Evolutionary conservation across 1,284 basidiomycete genomes (phyloP), one percentile per base, ranked within the genome.

Genomic region (Cutaneotrichosporon sp.): DNA sequence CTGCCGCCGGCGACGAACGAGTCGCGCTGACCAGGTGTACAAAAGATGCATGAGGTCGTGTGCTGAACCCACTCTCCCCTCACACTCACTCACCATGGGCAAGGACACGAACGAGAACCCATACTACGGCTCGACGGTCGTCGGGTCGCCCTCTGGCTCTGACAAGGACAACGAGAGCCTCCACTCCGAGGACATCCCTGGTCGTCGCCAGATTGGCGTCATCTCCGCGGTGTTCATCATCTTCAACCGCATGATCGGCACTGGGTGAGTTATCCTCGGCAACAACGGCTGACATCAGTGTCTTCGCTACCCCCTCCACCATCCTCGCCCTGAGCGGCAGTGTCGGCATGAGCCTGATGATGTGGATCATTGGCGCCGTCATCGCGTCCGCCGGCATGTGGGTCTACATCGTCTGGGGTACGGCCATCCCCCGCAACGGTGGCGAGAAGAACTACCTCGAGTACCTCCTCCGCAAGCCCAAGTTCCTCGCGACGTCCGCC

Each of bases 291-390:
- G 38, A 50, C 46, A 10, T 13, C 24, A 54, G 64, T 43, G 58
- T 67, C n/a, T 67, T 67, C 27, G 64, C 63, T 0, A 67, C 66
- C 7, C 63, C 63, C 1, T 50, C 47, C 1, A 51, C 56, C 31
- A 62, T 67, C 29, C 57, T 65, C 25, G 53, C 45, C 20, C 47
- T 60, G 20, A 59, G 59, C 22, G 66, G 66, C 7, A 58, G 55
- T 24, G 63, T 65, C n/a, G 66, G 66, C 55, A 51, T 63, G 47
- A 51, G 57, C 1, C 54, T 63, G 36, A n/a, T 73, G 49, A 68
- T 67, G 58, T 73, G 72, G 72, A 61, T 67, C 10, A 66, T 73
- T 36, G 70, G 70, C 51, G 34, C 65, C 1, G 43, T 72, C 56
- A 71, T 73, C 27, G 62, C 67, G 5, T 47, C 58, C 4, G 67